Evolutionary conservation across 805 yeast species (phyloP), one percentile per base, ranked within the genome.

Genomic region (Candida peoriensis): DNA sequence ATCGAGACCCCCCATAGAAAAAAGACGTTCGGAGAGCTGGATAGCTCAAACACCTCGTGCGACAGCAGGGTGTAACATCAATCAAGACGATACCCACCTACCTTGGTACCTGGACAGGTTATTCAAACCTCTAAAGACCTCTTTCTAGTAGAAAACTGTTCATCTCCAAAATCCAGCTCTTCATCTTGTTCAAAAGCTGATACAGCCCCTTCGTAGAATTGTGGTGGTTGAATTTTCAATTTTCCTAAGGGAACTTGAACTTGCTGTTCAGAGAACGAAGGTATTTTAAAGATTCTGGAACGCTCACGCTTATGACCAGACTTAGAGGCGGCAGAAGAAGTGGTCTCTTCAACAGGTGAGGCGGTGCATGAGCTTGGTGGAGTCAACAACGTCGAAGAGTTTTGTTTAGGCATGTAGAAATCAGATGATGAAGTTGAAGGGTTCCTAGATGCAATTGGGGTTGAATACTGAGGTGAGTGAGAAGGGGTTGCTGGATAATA

Each of bases 401-500:
- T 24, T 13, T 14, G 23, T 9, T 16, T 3, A 28, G 20, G 20
- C 25, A n/a, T 17, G 7, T 17, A 12, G 5, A 26, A 29, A 18
- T 14, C 24, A 3, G 37, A 16, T 12, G 34, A 19, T n/a, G 38
- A 31, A 18, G 30, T 13, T 12, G 41, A 24, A 12, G 33, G 16
- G 11, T 30, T n/a, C 30, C 26, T 28, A 34, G 37, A 30, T 6
- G 29, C 20, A 14, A 30, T 19, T 5, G 42, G 36, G 12, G 42
- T 34, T 2, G 38, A 27, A 5, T n/a, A 22, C 12, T 33, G 28
- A 12, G 42, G 42, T 6, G 42, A 38, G 20, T 38, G 18, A 12
- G 29, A 34, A 13, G 60, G 53, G 10, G 60, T 49, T 13, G 43
- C 22, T 34, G 52, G 49, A 28, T 33, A 40, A 20, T 33, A 34